Base-by-base conservation (phyloP, 1,284 basidiomycete genomes). In the Ustilago loliicola region DNA sequence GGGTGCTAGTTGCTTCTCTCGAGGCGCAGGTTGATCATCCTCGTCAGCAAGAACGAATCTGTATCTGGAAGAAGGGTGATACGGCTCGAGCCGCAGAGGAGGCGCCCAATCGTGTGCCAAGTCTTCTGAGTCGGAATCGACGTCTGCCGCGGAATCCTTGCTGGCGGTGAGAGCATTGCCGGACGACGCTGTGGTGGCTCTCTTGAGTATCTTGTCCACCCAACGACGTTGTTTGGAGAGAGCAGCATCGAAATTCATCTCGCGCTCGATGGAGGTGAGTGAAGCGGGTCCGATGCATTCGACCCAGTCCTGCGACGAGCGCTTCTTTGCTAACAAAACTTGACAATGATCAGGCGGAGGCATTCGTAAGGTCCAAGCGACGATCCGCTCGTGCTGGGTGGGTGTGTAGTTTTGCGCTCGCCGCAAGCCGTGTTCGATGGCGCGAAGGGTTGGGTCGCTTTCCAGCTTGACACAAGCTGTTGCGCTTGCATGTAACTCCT, bases 181-280 rank as follows among this genome's bases (percentile, higher is more conserved):
- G 36, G 21, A 25, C 23, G 45, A 23, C 23, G 19, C 5, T 10
- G 21, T 23, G 1, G 27, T 11, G 3, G n/a, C 34, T 2, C n/a
- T 29, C 19, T 34, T n/a, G 8, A 61, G 36, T 6, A 72, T 32
- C 29, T 48, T 42, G n/a, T 67, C 56, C 13, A 57, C 45, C 60
- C 65, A 72, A 0, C 61, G 71, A 27, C 52, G 58, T n/a, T 72
- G 65, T 11, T 61, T 64, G 2, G 40, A 36, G 3, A 64, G 27
- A 0, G 53, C 30, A 17, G 45, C 57, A 34, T 72, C 71, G 38
- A 67, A 67, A 17, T 47, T 17, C 47, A 72, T 67, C 61, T 72
- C 71, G 10, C 54, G 57, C 23, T 67, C 57, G 11, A 72, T 67
- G 4, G 56, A 64, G 11, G 34, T 6, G 7, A 72, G 53, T 25